These are phyloP conservation scores for Aspergillus proliferans DNA, from an alignment of 2,329 filamentous ascomycete species.

Conservation along the genomic window DNA sequence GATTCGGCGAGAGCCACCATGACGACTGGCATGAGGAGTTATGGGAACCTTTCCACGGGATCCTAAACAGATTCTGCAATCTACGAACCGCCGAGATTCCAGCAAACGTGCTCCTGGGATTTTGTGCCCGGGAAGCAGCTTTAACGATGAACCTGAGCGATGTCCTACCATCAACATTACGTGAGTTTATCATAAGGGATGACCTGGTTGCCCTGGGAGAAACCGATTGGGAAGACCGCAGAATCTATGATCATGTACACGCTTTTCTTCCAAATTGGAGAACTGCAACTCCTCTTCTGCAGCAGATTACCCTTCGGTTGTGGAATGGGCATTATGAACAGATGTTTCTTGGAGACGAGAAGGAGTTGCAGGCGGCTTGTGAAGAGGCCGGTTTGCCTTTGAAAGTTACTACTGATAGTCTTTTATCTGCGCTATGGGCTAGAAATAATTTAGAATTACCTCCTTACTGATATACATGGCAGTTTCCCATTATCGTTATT, in stretches of 20 bases:
- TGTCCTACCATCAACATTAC: not conserved
- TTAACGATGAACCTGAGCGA: not conserved
- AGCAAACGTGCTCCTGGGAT: not conserved
- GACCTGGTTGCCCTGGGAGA: not conserved
- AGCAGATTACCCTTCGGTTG: not conserved
- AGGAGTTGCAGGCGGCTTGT: not conserved
- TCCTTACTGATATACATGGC: too few relatives aligned
- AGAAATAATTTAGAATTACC: too few relatives aligned
- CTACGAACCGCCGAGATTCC: not conserved
- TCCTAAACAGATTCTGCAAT: not conserved
- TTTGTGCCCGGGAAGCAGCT: not conserved
- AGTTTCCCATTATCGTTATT: too few relatives aligned
- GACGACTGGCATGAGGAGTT: not conserved
- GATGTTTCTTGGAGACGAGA: not conserved
- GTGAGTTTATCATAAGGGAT: not conserved
- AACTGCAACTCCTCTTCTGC: not conserved
- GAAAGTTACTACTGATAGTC: not conserved
- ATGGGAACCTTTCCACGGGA: not conserved
- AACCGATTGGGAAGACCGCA: not conserved
- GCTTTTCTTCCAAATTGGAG: not conserved
- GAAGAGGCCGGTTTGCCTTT: not conserved
- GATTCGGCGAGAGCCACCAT: not conserved
- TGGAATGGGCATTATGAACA: not conserved
- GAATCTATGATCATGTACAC: not conserved
- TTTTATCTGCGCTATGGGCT: not conserved